Evolutionary conservation across 2,329 filamentous ascomycete genomes (phyloP).

Genomic region (Sordariomycetes sp.): DNA sequence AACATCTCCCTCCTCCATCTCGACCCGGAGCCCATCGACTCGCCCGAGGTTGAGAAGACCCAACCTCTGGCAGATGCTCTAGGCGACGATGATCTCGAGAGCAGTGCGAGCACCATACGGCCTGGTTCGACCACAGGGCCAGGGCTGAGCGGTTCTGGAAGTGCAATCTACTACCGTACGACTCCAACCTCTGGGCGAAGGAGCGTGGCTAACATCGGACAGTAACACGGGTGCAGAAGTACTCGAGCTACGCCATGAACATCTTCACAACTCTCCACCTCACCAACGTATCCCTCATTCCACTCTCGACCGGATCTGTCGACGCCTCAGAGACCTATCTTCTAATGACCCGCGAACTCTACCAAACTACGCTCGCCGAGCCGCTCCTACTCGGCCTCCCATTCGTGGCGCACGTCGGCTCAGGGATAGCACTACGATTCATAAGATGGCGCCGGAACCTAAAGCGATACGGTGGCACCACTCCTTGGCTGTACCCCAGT

Average conservation of each 20-base stretch:
- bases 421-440: slow-evolving; percentile 69
- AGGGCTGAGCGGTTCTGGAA: slow-evolving; percentile 54
- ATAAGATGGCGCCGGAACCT: slow-evolving; percentile 65
- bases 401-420: slow-evolving; percentile 63
- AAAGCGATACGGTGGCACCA: slow-evolving; percentile 64
- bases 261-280: slow-evolving; percentile 71
- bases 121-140: slow-evolving; percentile 34
- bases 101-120: slow-evolving; percentile 18
- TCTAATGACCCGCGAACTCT: slow-evolving; percentile 83
- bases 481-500: slow-evolving; percentile 29
- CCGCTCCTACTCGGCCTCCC: slow-evolving; percentile 71
- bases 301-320: slow-evolving; percentile 64
- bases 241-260: slow-evolving; percentile 78
- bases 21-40: slow-evolving; percentile 71
- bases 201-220: not conserved
- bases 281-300: slow-evolving; percentile 73
- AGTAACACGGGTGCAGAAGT: slow-evolving; percentile 62
- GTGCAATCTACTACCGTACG: slow-evolving; percentile 68
- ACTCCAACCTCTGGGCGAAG: slow-evolving; percentile 7
- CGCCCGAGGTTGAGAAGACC: slow-evolving; percentile 33
- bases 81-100: slow-evolving; percentile 25
- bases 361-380: slow-evolving; percentile 76
- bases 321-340: slow-evolving; percentile 74
- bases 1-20: slow-evolving; percentile 62
- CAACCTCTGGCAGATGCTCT: slow-evolving; percentile 24